Base-by-base conservation (phyloP, 2,329 filamentous ascomycete species). In the Rutstroemia sp. region DNA sequence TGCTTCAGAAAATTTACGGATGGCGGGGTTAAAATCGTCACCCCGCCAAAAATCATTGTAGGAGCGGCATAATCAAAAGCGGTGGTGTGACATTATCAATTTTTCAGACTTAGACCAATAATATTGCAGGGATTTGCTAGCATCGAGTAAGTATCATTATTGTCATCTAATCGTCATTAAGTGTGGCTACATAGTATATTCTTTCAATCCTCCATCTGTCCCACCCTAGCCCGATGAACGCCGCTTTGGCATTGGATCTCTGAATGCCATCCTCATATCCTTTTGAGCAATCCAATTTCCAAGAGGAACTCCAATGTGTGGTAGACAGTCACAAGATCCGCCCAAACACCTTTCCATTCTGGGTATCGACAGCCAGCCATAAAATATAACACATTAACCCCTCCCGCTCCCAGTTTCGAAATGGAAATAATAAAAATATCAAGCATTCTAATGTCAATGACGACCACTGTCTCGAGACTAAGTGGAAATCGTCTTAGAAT, bases 1-100 rank as follows among this genome's bases (percentile, higher is more conserved):
- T 54, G 44, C 49, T 36, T 23, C 34, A 47, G 54, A 57, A 53
- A 57, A 49, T 56, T 56, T 48, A 54, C 10, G 23, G 49, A 39
- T 48, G 30, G 54, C 48, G 54, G 54, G 54, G 54, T 53, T 46
- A 34, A 21, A 39, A 55, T 25, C 34, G 12, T 45, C 30, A 40
- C 40, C 38, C 46, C 14, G 23, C 5, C 21, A 19, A 25, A n/a
- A 34, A 38, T 51, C 25, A 51, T 17, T 1, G 8, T 44, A 4
- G 21, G 6, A 12, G 21, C 9, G 16, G 10, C 17, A 21, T 4
- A 12, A 19, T 19, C 9, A 17, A 1, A 44, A 23, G 23, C 7
- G 14, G 21, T 9, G 17, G 40, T 44, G 40, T 10, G 17, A 12
- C 8, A 34, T 34, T 12, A 34, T 34, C 30, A 34, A 34, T 1